Base-by-base conservation (phyloP, 208 protist genomes). In the Crithidia thermophila region DNA sequence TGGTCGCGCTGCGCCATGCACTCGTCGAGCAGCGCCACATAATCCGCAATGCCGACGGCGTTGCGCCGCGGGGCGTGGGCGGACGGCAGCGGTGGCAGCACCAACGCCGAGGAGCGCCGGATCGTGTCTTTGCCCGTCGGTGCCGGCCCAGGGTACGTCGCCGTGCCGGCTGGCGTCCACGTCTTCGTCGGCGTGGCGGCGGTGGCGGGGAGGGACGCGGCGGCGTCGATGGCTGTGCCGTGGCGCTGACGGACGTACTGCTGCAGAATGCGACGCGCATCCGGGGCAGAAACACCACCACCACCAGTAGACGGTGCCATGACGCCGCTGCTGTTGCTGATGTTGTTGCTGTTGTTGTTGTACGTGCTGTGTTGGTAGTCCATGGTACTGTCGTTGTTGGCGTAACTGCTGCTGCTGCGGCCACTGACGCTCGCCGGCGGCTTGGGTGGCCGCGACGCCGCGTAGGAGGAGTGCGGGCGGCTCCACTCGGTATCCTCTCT, bases 11-110 rank as follows among this genome's bases (percentile, higher is more conserved):
- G 59, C 37, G 60, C 25, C 23, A 49, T 63, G 67, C 82, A 75
- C 47, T 89, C 81, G 9, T 90, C 84, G 14, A 94, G 71, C 13
- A 94, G 56, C 3, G 63, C 64, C 18, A 86, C 75, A 63, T 84
- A 89, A 47, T 77, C 72, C 16, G 86, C 76, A 42, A 92, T 79
- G 55, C 85, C 85, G 20, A 91, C 52, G 11, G 81, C 75, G 50
- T 86, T 84, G 61, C 83, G 81, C n/a, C 77, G 52, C 31, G 64
- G 68, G 8, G 45, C 63, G 16, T 57, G 60, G 9, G 70, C 56
- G 5, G 66, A 65, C n/a, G 65, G 52, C 37, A 62, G 36, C 50
- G 58, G 33, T 1, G 75, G 75, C 30, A 81, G 52, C 11, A 81
- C 55, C 9, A 81, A 65, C 23, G 56, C 62, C 1, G 75, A 77